These are phyloP conservation scores for Phytophthora sansomeana DNA, from an alignment of 352 stramenopile genomes.

Conservation along the genomic window DNA sequence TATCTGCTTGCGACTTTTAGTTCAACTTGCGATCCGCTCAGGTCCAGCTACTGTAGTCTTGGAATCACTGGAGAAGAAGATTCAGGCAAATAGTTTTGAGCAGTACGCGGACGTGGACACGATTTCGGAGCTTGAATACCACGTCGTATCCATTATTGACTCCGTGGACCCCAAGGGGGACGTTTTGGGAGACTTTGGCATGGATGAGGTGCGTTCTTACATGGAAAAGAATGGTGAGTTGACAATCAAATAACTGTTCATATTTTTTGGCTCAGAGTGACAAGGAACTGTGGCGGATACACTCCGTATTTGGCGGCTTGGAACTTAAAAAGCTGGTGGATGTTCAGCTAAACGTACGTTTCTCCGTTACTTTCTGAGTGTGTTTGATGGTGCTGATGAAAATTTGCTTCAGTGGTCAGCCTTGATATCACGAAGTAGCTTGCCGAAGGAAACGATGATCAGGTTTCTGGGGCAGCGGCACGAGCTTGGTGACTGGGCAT, in stretches of 20 bases:
- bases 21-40: conserved; percentile 51
- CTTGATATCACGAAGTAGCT: conserved; percentile 57
- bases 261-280: conserved; percentile 16
- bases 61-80: conserved; percentile 43
- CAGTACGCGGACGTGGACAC: conserved; percentile 47
- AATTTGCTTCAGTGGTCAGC: conserved; percentile 47
- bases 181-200: conserved; percentile 24
- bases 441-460: conserved; percentile 41
- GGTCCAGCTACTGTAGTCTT: conserved; percentile 48
- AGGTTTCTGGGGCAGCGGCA: conserved; percentile 50
- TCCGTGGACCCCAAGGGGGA: conserved; percentile 34
- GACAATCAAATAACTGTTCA: neutral
- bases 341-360: conserved; percentile 59
- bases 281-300: conserved; percentile 37
- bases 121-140: conserved; percentile 58
- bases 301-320: conserved; percentile 57
- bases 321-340: conserved; percentile 57
- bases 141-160: conserved; percentile 50
- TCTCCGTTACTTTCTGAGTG: neutral
- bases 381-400: neutral
- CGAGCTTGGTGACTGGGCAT: conserved; percentile 65
- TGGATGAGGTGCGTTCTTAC: conserved; percentile 46
- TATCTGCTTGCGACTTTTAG: conserved; percentile 61
- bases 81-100: conserved; percentile 40
- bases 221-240: no score